Percentiles rank a stretch among this genome's conserved stretches.
Evolutionary conservation across 2,329 filamentous ascomycete species (phyloP).

Genomic region (Davidsoniella eucalypti): DNA sequence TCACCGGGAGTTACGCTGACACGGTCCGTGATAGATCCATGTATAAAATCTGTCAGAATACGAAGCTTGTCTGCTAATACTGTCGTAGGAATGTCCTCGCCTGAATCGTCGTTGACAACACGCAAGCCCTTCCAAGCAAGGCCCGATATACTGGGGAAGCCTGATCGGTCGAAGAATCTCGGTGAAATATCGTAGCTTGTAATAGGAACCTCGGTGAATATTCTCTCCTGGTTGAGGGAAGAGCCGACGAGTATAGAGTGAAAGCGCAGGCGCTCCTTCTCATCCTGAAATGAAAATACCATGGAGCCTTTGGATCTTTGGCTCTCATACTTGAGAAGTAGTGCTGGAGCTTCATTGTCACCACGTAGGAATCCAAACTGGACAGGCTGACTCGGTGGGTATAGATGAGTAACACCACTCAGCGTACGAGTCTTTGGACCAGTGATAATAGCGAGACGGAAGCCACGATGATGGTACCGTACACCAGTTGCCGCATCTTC

Average conservation of each 20-base stretch:
- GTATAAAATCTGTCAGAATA: constrained; percentile 57
- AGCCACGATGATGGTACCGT: constrained; percentile 61
- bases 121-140: constrained; percentile 50
- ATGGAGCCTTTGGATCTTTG: constrained; percentile 50
- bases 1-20: constrained; percentile 69
- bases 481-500: constrained; percentile 57
- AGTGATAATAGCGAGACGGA: constrained; percentile 62
- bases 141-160: constrained; percentile 31
- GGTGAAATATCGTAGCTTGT: constrained; percentile 46
- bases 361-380: constrained; percentile 63
- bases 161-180: constrained; percentile 32
- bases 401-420: constrained; percentile 56
- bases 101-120: constrained; percentile 56
- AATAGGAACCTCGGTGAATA: constrained; percentile 54
- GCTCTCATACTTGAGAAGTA: constrained; percentile 55
- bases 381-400: constrained; percentile 49
- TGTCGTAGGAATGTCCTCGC: constrained; percentile 44
- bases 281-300: constrained; percentile 60
- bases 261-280: constrained; percentile 52
- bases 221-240: constrained; percentile 48
- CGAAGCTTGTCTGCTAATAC: constrained; percentile 63
- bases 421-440: constrained; percentile 61
- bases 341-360: constrained; percentile 51
- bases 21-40: constrained; percentile 66
- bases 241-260: constrained; percentile 61